Base-by-base conservation (phyloP, 352 stramenopile species). In the Pythium apleroticum region DNA sequence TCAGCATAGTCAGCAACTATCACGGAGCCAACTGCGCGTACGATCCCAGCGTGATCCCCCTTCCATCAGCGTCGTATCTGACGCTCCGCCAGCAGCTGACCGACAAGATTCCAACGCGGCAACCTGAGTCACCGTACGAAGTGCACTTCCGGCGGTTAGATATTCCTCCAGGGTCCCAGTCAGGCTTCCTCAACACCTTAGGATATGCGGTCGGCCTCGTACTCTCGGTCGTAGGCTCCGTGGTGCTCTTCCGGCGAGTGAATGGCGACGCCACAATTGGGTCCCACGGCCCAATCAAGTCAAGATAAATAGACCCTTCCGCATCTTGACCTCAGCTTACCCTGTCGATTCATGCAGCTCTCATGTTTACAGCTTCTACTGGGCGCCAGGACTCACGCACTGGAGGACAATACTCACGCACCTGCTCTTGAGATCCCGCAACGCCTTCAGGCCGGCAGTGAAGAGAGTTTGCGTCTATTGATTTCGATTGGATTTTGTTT, bases 1-100 rank as follows among this genome's bases (percentile, higher is more conserved):
- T 77, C 19, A 74, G 68, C 11, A 48, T 89, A 8, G 68, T 89
- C 58, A 95, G 86, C 76, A 95, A 88, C 63, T 93, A 91, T 75
- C 74, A 89, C 60, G 86, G 82, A 7, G 17, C 57, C 0, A 71
- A 91, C 43, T 95, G 86, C 63, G 60, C 59, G 0, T 92, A 81
- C 53, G 83, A 95, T 52, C 66, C 71, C 14, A 67, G 63, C 28
- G 66, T 89, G 33, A 78, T 93, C 28, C 76, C 74, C 0, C 22
- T 67, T 4, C 61, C 67, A 7, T 57, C 14, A 17, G 56, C 45
- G 20, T 28, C 41, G 19, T 63, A 69, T 27, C n/a, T 30, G 6
- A 81, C 46, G 49, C 66, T 63, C 56, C 73, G 69, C 39, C 65
- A 64, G 52, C 73, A 55, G 61, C 65, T 62, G 7, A 19, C 19